Conservation (phyloP, 345 rosid species). For the Hibiscus trionum region DNA sequence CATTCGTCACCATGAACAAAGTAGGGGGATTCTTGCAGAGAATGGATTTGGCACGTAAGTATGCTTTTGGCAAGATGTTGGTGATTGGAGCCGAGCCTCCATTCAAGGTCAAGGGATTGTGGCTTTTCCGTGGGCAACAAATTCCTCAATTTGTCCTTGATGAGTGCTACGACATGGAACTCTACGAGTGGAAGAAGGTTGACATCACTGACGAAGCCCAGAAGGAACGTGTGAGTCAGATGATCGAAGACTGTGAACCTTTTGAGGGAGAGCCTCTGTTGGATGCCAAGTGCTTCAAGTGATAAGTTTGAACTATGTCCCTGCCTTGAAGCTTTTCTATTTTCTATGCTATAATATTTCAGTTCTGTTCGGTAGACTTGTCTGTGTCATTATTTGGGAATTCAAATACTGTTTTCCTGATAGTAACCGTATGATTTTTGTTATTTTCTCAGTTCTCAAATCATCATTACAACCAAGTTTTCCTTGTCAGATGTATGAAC, state of each 20-base stretch:
- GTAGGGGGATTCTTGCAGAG: slow-evolving; percentile 94
- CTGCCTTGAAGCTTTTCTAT: neutral
- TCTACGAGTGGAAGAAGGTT: slow-evolving; percentile 88
- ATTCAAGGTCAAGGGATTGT: slow-evolving; percentile 84
- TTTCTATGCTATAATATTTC: neutral
- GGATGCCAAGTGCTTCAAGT: slow-evolving; percentile 99
- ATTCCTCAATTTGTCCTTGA: slow-evolving; percentile 78
- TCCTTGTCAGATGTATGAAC: too few relatives aligned
- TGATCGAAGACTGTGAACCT: slow-evolving; percentile 91
- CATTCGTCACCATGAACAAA: slow-evolving; percentile 88
- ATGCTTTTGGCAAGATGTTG: slow-evolving; percentile 94
- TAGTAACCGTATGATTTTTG: neutral
- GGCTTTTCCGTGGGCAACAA: slow-evolving; percentile 94
- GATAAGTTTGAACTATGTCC: neutral
- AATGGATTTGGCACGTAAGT: slow-evolving; percentile 94
- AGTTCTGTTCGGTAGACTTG: neutral
- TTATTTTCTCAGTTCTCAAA: too few relatives aligned
- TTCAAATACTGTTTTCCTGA: neutral
- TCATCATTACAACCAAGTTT: neutral
- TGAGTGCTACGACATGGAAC: slow-evolving; percentile 97
- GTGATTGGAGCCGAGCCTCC: slow-evolving; percentile 74
- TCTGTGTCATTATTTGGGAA: neutral
- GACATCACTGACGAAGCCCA: slow-evolving; percentile 74
- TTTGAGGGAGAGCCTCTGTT: slow-evolving; percentile 86
- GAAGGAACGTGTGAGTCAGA: slow-evolving; percentile 88